Evolutionary conservation across 2,329 filamentous ascomycete species (phyloP).

Genomic region (Aspergillus felis): DNA sequence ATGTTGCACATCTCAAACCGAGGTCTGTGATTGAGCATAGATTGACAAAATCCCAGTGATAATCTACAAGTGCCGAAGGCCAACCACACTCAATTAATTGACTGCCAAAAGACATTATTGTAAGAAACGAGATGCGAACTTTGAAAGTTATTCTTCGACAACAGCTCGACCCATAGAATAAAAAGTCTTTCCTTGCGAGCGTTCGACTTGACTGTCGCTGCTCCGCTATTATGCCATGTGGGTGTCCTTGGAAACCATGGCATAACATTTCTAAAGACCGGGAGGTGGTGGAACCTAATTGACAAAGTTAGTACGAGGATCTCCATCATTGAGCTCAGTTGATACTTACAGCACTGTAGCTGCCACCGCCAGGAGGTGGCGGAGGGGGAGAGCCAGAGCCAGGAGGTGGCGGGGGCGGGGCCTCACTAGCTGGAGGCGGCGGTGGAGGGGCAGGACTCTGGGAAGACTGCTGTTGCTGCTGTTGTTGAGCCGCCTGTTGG

Average conservation of each 20-base stretch:
- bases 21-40: neutral
- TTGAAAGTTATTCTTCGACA: conserved; percentile 2
- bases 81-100: neutral
- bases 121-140: neutral
- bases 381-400: conserved; percentile 59
- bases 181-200: neutral
- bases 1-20: neutral
- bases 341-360: conserved; percentile 61
- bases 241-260: neutral
- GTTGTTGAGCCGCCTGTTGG: conserved; percentile 58
- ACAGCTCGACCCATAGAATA: neutral
- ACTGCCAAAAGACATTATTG: neutral
- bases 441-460: conserved; percentile 52
- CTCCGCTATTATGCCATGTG: no score
- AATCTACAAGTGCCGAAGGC: neutral
- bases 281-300: conserved; percentile 50
- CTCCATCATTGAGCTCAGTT: neutral
- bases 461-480: conserved; percentile 39
- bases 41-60: neutral
- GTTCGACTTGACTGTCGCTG: no score
- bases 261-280: conserved; percentile 38
- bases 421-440: conserved; percentile 53
- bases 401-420: conserved; percentile 57
- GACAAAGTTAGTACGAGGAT: conserved; percentile 2
- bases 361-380: conserved; percentile 48